These are phyloP conservation scores for Hexamita inflata DNA, from an alignment of 208 protist genomes.

Conservation along the genomic window DNA sequence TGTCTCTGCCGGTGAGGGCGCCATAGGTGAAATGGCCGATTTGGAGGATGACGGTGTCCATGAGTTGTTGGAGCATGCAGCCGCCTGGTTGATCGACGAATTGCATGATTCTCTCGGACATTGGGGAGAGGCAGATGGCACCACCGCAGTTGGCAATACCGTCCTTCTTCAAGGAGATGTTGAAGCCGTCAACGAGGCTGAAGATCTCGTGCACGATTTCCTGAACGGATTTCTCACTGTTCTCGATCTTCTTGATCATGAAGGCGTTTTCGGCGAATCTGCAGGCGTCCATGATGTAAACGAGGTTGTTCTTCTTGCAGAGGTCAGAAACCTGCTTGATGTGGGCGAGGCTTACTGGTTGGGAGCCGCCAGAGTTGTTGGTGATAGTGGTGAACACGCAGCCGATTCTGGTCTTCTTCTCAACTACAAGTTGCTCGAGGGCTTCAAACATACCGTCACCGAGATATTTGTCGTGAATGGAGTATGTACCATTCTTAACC, in stretches of 20 bases:
- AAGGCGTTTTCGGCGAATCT: conserved; percentile 50
- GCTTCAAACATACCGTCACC: neutral
- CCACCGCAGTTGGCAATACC: conserved; percentile 25
- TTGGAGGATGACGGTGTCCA: neutral
- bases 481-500: neutral
- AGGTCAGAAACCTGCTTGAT: conserved; percentile 28
- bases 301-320: conserved; percentile 29
- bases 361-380: conserved; percentile 45
- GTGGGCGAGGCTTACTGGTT: conserved; percentile 48
- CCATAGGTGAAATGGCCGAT: conserved; percentile 1
- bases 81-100: neutral
- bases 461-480: neutral
- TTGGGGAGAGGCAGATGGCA: neutral
- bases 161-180: conserved; percentile 32
- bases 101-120: neutral
- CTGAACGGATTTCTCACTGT: neutral
- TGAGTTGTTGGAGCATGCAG: conserved; percentile 8
- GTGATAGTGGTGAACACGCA: conserved; percentile 46
- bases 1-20: conserved; percentile 16
- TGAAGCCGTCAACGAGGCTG: conserved; percentile 21
- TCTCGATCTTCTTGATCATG: conserved; percentile 40
- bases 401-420: neutral
- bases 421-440: neutral
- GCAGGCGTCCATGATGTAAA: conserved; percentile 39
- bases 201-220: conserved; percentile 30